Evolutionary conservation across 75 land plant genomes (phyloP), one percentile per base, ranked within the genome.

Genomic region (Selaginella tamariscina): DNA sequence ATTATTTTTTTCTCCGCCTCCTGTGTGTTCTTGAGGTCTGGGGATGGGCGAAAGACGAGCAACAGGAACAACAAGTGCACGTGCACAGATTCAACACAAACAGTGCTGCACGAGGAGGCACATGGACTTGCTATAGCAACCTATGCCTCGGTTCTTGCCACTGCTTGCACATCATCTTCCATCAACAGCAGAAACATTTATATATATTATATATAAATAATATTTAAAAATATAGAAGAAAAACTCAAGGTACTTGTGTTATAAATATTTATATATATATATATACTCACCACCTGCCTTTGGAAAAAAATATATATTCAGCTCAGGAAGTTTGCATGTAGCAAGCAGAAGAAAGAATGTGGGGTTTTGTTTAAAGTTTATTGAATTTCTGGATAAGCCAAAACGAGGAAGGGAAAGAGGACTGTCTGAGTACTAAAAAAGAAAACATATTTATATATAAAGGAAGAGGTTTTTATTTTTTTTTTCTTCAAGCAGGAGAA

Each of bases 391-490:
- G 15, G 49, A 39, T 5, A 39, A 39, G 49, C 49, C 49, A 39
- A 39, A 39, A 39, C 49, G 49, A 39, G 49, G 49, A n/a, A n/a
- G n/a, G n/a, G n/a, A n/a, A n/a, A 39, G 49, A 39, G 49, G 49
- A 39, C 49, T 39, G 49, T 39, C 49, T 15, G 49, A 39, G 49
- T 39, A 39, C 49, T 39, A 39, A 39, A 39, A n/a, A 39, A 39
- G 49, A 39, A 39, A 39, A 5, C 49, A 39, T 39, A 39, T n/a
- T n/a, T n/a, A n/a, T 5, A 39, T 5, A 39, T 5, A 39, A 39
- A 15, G 49, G 15, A 39, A 39, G 49, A 39, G 49, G 49, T n/a
- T n/a, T n/a, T n/a, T n/a, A n/a, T n/a, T n/a, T n/a, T n/a, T n/a
- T n/a, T n/a, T n/a, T n/a, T n/a, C n/a, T n/a, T n/a, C n/a, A n/a